Evolutionary conservation across 2,329 filamentous ascomycete species (phyloP), one percentile per base, ranked within the genome.

Genomic region (Fusarium sarcochroum): DNA sequence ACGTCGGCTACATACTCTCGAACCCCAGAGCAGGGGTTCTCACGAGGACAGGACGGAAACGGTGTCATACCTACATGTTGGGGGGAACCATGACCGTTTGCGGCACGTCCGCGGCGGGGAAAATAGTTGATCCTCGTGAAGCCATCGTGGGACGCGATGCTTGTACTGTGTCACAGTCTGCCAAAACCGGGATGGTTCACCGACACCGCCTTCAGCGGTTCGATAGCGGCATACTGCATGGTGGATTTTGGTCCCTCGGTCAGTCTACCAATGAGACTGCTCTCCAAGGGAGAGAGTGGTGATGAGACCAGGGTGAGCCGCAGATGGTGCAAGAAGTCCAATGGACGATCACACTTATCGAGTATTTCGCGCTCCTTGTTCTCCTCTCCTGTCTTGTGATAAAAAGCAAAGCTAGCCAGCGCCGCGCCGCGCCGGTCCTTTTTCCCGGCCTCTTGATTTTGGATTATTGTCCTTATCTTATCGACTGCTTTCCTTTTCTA

Each of bases 231-330:
- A 71, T 63, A 34, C 49, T 72, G 72, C 72, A 75, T 71, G 63
- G 50, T 50, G 53, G 52, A 64, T 62, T 58, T 66, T 68, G 63
- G 48, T 70, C 60, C 58, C 61, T 75, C 73, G 65, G 71, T 73
- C 72, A 72, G 44, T 21, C 46, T 57, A 52, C 72, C 73, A 75
- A 75, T 73, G 41, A 65, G 20, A 38, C 51, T 25, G 56, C 68
- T 71, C 57, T 69, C 72, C 72, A 74, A 70, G 58, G 56, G 52
- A 66, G 46, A 63, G 54, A 75, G 51, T 72, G 53, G 72, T 74
- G 72, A 74, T 74, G 62, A 72, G 72, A 75, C 72, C 59, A 32
- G 72, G 72, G 72, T 73, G 70, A 72, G 72, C 60, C 72, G 72
- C 72, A 74, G 71, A 71, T 74, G 57, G 72, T 73, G 62, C 69